Evolutionary conservation across 805 yeast genomes (phyloP).

Genomic region (Alloascoidea hylecoeti): DNA sequence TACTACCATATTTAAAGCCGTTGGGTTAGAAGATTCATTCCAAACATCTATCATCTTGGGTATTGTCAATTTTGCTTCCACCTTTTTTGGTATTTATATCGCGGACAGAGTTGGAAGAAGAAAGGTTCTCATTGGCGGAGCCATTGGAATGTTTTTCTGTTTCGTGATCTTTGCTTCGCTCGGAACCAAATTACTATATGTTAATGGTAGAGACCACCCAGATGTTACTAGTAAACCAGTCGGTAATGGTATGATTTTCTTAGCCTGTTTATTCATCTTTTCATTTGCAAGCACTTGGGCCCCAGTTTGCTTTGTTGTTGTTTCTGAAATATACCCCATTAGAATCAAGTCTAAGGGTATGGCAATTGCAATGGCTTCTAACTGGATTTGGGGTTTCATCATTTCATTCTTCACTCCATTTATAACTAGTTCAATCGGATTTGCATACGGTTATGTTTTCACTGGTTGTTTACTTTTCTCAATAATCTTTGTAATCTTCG

Average conservation of each 20-base stretch:
- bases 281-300: conserved; percentile 71
- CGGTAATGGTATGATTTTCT: conserved; percentile 48
- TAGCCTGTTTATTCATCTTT: conserved; percentile 50
- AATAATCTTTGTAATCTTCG: conserved; percentile 35
- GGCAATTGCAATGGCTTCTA: conserved; percentile 50
- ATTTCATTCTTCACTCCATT: conserved; percentile 46
- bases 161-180: conserved; percentile 47
- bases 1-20: conserved; percentile 44
- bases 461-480: conserved; percentile 32
- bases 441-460: conserved; percentile 43
- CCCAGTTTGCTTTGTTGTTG: conserved; percentile 51
- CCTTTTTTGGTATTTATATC: conserved; percentile 34
- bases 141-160: conserved; percentile 37
- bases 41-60: conserved; percentile 47
- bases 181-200: conserved; percentile 35
- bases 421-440: conserved; percentile 37
- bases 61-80: conserved; percentile 38
- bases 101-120: conserved; percentile 45
- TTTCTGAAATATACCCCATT: conserved; percentile 55
- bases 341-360: conserved; percentile 43
- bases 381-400: conserved; percentile 49
- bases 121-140: conserved; percentile 32
- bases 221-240: conserved; percentile 28
- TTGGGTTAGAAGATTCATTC: conserved; percentile 42
- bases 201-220: conserved; percentile 21